Percentiles rank a stretch among this genome's conserved stretches.
Conservation (phyloP, 495 filamentous ascomycete species). For the Penicillium simplicissimum region DNA sequence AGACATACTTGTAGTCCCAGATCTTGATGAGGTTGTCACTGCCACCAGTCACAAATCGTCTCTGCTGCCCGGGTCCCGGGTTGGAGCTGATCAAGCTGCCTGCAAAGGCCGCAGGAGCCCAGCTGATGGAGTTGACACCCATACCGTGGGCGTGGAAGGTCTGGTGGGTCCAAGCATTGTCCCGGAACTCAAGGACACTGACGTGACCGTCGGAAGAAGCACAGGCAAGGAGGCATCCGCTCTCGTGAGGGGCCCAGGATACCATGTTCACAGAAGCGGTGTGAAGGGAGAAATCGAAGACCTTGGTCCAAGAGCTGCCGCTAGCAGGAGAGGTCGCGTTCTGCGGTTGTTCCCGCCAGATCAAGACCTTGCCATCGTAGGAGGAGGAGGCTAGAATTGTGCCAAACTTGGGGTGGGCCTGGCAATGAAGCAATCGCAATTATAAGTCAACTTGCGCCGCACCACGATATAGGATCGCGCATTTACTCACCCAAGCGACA, state of each 20-base stretch:
- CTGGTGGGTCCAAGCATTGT: constrained; percentile 81
- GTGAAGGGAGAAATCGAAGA: constrained; percentile 89
- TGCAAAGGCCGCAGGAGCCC: constrained; percentile 81
- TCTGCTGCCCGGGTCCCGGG: constrained; percentile 58
- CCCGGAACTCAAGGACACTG: constrained; percentile 91
- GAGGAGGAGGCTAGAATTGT: constrained; percentile 92
- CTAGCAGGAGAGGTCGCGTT: constrained; percentile 45
- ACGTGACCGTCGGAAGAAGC: constrained; percentile 92
- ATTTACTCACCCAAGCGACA: constrained; percentile 75
- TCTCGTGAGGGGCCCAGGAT: constrained; percentile 94
- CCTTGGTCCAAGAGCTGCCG: constrained; percentile 67
- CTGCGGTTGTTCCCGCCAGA: constrained; percentile 86
- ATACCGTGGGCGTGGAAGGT: constrained; percentile 90
- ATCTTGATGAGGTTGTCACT: constrained; percentile 91
- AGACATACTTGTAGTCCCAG: constrained; percentile 67
- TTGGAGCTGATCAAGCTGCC: constrained; percentile 75
- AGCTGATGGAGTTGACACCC: constrained; percentile 92
- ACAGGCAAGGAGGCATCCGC: constrained; percentile 90
- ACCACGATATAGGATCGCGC: not conserved
- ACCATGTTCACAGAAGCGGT: constrained; percentile 95
- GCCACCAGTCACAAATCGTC: constrained; percentile 90
- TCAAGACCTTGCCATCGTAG: constrained; percentile 97
- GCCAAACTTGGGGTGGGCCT: constrained; percentile 96
- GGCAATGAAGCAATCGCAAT: constrained; percentile 13
- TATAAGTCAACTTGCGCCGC: constrained; percentile 20